phyloP scores from a whole-genome alignment of 2,329 filamentous ascomycete species.

The Penicillium sp. region DNA sequence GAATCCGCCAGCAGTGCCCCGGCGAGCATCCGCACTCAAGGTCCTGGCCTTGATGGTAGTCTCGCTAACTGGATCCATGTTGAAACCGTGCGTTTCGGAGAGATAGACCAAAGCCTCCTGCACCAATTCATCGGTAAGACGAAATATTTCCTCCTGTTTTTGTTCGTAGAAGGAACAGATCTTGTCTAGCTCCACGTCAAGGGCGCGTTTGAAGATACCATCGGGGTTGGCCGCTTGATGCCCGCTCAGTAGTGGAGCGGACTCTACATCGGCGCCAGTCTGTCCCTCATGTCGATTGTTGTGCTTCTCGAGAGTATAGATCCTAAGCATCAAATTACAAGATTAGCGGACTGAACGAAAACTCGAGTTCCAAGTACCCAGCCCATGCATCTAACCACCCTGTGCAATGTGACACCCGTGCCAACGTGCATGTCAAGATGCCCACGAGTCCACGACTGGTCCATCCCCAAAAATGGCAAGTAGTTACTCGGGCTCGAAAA shows the following conservation, averaged over 20 bases:
- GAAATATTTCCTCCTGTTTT: slow-evolving; percentile 83
- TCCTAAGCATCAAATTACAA: slow-evolving; percentile 51
- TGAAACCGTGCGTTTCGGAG: slow-evolving; percentile 48
- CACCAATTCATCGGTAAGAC: slow-evolving; percentile 73
- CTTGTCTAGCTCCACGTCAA: slow-evolving; percentile 90
- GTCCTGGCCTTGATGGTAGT: slow-evolving; percentile 41
- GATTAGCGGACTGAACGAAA: slow-evolving; percentile 8
- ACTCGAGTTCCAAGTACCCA: slow-evolving; percentile 7
- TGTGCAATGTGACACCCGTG: slow-evolving; percentile 23
- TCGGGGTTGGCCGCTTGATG: slow-evolving; percentile 64
- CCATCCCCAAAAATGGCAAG: not conserved
- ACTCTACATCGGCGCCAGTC: slow-evolving; percentile 67
- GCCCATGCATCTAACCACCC: slow-evolving; percentile 6
- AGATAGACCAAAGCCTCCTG: slow-evolving; percentile 68
- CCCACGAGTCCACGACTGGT: not conserved
- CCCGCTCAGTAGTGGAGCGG: slow-evolving; percentile 70
- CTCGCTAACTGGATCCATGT: slow-evolving; percentile 43
- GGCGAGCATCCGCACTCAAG: slow-evolving; percentile 41
- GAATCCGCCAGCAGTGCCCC: slow-evolving; percentile 50
- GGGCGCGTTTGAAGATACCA: slow-evolving; percentile 70
- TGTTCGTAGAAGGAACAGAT: slow-evolving; percentile 83
- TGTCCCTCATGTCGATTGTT: slow-evolving; percentile 57
- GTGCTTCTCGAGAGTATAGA: slow-evolving; percentile 90
- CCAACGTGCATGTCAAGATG: slow-evolving; percentile 2
- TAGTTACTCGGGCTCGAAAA: not conserved